Percentiles rank a stretch among this genome's conserved stretches.
These are phyloP conservation scores for Neurospora sp. DNA, from an alignment of 495 filamentous ascomycete species.

Conservation along the genomic window DNA sequence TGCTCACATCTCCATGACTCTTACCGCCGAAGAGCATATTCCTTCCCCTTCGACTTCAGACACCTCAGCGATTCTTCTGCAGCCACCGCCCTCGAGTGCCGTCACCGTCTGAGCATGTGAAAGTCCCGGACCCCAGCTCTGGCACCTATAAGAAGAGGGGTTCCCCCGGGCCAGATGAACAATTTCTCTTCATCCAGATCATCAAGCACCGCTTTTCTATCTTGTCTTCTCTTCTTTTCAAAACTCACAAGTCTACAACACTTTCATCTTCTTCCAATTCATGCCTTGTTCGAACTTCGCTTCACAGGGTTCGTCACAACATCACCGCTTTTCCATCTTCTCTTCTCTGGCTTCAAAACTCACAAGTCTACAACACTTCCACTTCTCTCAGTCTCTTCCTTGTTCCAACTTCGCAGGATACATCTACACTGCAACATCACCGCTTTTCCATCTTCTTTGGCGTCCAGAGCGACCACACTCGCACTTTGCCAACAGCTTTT, in stretches of 20 bases:
- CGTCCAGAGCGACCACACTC: background rate
- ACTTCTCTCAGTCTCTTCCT: no score
- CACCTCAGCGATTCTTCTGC: background rate
- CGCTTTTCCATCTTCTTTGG: background rate
- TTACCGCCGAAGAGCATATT: background rate
- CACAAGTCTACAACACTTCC: no score
- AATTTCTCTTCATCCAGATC: background rate
- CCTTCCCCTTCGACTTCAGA: background rate
- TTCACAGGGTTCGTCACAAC: background rate
- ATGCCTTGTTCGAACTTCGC: background rate
- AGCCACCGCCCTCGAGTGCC: background rate
- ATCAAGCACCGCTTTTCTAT: background rate
- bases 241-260: background rate
- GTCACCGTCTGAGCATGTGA: background rate
- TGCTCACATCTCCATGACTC: background rate
- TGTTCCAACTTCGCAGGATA: background rate
- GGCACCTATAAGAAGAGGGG: background rate
- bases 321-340: background rate
- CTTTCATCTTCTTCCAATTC: background rate
- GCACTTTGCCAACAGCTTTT: background rate
- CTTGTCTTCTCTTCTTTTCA: background rate
- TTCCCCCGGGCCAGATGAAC: background rate
- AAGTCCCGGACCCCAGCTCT: background rate
- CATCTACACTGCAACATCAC: background rate
- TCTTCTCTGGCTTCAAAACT: no score